These are phyloP conservation scores for Clarireedia homoeocarpa DNA, from an alignment of 2,329 filamentous ascomycete species.

Conservation along the genomic window DNA sequence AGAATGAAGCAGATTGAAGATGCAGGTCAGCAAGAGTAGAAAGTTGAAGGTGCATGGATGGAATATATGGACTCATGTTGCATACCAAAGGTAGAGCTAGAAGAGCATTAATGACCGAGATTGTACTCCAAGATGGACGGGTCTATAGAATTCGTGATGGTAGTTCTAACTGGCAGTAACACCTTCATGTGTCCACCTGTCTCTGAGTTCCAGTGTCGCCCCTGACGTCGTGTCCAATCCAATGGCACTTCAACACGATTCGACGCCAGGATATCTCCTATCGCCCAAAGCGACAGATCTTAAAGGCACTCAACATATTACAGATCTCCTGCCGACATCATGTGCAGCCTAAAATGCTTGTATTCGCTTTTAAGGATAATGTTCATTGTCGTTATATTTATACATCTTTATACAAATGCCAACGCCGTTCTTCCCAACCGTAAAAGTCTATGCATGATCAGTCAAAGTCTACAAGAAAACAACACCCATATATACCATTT, in stretches of 20 bases:
- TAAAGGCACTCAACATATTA: neutral
- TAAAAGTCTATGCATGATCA: constrained; percentile 1
- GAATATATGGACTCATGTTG: neutral
- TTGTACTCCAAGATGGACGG: no score
- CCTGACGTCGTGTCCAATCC: no score
- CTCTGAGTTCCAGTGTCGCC: no score
- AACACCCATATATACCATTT: neutral
- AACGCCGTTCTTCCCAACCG: constrained; percentile 11
- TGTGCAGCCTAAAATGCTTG: neutral
- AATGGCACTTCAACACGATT: no score
- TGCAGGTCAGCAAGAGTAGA: neutral
- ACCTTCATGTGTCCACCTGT: no score
- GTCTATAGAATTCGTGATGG: no score
- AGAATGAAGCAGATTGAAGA: constrained; percentile 18
- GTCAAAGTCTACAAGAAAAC: neutral
- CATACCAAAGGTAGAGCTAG: no score
- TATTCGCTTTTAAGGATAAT: constrained; percentile 1
- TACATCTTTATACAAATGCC: constrained; percentile 11
- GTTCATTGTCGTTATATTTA: constrained; percentile 8
- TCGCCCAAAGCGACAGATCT: no score
- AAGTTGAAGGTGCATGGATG: neutral
- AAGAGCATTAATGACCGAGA: no score
- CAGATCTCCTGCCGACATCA: neutral
- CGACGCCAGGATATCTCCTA: no score
- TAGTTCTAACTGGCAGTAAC: no score